These are phyloP conservation scores for Colletotrichum sp. DNA, from an alignment of 2,329 filamentous ascomycete genomes.

Conservation along the genomic window DNA sequence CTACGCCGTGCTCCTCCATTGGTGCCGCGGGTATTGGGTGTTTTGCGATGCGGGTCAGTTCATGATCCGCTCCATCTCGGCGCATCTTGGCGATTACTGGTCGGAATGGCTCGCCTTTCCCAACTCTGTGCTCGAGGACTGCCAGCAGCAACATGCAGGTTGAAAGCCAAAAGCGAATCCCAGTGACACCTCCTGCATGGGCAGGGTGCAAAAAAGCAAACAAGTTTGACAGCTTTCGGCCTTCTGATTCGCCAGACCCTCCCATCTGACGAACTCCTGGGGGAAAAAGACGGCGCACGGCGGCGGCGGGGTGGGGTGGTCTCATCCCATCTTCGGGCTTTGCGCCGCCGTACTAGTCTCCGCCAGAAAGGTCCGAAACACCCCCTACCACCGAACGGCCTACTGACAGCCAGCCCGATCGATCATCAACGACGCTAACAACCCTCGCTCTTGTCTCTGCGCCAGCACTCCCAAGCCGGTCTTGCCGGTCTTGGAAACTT, in stretches of 20 bases:
- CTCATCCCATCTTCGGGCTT: constrained; percentile 19
- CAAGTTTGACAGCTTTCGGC: background rate
- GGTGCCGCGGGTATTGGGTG: constrained; percentile 41
- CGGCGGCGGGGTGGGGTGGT: background rate
- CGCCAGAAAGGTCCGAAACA: constrained; percentile 12
- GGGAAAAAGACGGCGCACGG: background rate
- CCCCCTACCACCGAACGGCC: background rate
- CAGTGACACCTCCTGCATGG: background rate
- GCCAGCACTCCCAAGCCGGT: background rate
- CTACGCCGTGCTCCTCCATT: constrained; percentile 54
- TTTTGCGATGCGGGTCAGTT: constrained; percentile 34
- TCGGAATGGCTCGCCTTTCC: constrained; percentile 29
- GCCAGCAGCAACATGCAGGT: constrained; percentile 20
- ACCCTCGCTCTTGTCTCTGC: background rate
- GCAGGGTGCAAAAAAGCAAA: background rate
- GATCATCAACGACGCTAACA: background rate
- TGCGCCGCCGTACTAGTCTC: constrained; percentile 6
- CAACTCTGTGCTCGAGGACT: constrained; percentile 22
- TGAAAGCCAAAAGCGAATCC: background rate
- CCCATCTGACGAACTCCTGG: background rate
- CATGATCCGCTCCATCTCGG: constrained; percentile 29
- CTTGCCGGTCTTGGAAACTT: background rate
- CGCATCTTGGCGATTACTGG: constrained; percentile 35
- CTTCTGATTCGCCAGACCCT: background rate
- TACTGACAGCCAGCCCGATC: background rate